These are phyloP conservation scores for Poa pratensis DNA, from an alignment of 176 grass and related monocot genomes.

Conservation along the genomic window DNA sequence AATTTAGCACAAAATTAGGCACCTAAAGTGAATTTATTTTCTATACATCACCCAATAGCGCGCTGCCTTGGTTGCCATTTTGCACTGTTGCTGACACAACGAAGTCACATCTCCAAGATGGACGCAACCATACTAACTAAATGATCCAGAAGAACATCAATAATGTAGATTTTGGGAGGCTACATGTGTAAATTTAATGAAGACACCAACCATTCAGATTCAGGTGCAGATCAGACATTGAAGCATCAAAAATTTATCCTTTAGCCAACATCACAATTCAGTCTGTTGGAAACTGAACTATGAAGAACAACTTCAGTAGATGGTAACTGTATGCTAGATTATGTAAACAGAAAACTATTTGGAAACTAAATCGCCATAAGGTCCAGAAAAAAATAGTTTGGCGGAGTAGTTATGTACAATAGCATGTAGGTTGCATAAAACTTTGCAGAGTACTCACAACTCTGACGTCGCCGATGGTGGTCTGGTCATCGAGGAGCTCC, in stretches of 20 bases:
- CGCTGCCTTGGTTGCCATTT: neutral
- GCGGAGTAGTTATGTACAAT: neutral
- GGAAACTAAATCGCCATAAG: neutral
- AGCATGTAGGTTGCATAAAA: neutral
- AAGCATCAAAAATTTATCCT: neutral
- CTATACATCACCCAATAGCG: too few relatives aligned
- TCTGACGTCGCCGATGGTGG: constrained; percentile 61
- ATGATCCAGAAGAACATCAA: neutral
- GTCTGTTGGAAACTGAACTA: neutral
- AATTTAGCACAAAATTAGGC: too few relatives aligned
- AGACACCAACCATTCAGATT: neutral
- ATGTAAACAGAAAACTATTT: neutral
- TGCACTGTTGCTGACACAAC: neutral
- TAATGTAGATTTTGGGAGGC: neutral
- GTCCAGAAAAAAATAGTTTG: neutral
- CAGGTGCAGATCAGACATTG: neutral
- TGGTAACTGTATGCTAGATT: neutral
- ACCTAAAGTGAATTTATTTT: too few relatives aligned
- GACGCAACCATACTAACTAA: neutral
- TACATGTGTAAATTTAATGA: neutral
- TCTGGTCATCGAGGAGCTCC: constrained; percentile 59
- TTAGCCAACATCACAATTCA: neutral
- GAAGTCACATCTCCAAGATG: neutral
- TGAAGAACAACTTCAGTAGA: neutral
- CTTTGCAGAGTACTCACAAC: constrained; percentile 42